Percentiles rank a stretch among this genome's conserved stretches.
Evolutionary conservation across 2,329 filamentous ascomycete species (phyloP).

Genomic region (Bisporella sp.): DNA sequence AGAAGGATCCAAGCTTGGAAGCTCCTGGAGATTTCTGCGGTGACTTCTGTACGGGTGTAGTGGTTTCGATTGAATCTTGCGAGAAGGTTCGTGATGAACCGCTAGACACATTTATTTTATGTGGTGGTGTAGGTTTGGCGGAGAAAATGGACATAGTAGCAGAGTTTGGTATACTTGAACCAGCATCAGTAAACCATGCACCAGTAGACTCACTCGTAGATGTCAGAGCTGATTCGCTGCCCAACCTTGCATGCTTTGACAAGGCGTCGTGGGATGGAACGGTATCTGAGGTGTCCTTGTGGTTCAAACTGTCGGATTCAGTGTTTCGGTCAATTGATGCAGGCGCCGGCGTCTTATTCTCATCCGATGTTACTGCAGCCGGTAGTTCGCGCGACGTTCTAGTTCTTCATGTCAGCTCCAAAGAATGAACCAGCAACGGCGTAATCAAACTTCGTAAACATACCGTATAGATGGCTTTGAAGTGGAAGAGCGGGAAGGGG

Average conservation of each 20-base stretch:
- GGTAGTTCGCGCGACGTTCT: background rate
- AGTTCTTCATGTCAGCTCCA: too few species aligned
- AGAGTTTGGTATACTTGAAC: conserved; percentile 19
- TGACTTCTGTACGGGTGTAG: conserved; percentile 20
- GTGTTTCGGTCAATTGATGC: background rate
- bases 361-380: background rate
- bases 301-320: too few species aligned
- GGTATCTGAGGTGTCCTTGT: background rate
- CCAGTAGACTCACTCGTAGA: conserved; percentile 21
- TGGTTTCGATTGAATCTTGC: conserved; percentile 22
- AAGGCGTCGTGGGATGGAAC: background rate
- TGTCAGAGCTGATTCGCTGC: conserved; percentile 21
- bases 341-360: background rate
- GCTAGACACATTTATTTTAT: conserved; percentile 18
- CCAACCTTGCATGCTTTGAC: conserved; percentile 24
- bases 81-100: conserved; percentile 16
- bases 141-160: conserved; percentile 29
- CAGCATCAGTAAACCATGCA: conserved; percentile 24
- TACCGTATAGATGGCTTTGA: conserved; percentile 4
- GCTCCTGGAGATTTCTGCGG: conserved; percentile 41
- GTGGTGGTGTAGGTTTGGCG: conserved; percentile 25
- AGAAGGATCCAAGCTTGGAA: conserved; percentile 55
- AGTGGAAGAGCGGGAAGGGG: conserved; percentile 4
- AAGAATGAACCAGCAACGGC: background rate
- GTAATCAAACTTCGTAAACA: background rate